Conservation (phyloP, 164 flowering plant species). For the Akebia trifoliata region DNA sequence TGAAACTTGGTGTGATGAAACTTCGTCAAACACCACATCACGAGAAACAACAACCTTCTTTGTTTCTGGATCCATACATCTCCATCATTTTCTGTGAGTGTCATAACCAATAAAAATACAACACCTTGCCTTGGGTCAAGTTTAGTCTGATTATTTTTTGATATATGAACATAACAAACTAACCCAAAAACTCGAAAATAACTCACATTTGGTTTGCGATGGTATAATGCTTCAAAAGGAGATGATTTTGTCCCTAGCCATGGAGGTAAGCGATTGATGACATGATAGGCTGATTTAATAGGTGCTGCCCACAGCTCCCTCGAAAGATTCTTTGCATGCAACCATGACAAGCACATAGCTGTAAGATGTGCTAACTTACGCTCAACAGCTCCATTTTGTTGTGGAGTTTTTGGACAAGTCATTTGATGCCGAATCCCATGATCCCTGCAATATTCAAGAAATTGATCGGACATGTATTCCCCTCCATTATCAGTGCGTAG, state of each 20-base stretch:
- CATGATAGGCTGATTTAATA: conserved; percentile 17
- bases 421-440: neutral
- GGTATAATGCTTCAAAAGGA: conserved; percentile 23
- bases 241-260: conserved; percentile 20
- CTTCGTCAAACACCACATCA: conserved; percentile 20
- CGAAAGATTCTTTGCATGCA: conserved; percentile 24
- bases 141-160: too few species aligned
- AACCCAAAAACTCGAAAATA: conserved; percentile 21
- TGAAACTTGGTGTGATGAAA: neutral
- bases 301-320: conserved; percentile 17
- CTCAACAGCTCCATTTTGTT: conserved; percentile 13
- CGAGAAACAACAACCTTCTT: too few species aligned
- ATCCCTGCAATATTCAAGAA: neutral
- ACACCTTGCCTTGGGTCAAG: too few species aligned
- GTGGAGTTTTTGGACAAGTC: too few species aligned
- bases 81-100: too few species aligned
- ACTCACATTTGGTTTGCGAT: conserved; percentile 16
- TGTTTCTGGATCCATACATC: too few species aligned
- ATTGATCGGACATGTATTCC: neutral
- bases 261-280: conserved; percentile 21
- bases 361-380: conserved; percentile 17
- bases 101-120: neutral
- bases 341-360: conserved; percentile 5
- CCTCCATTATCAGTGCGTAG: neutral
- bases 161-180: conserved; percentile 21